A percentile compares a stretch with the other conserved stretches of the same genome.
Conservation (phyloP, 2,329 filamentous ascomycete genomes). For the Botrytis fabae region DNA sequence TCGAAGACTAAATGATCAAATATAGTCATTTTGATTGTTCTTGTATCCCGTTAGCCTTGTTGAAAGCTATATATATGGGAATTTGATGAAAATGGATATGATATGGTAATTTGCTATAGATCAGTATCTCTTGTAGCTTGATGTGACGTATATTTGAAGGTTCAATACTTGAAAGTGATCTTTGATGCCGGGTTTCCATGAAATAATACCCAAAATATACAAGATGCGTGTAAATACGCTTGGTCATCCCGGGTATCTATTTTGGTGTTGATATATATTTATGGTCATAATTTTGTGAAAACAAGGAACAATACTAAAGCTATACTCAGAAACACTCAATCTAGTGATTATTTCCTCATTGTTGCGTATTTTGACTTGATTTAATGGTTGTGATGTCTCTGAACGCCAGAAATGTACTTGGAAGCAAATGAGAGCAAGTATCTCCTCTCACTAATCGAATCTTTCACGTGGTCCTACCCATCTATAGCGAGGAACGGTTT, state of each 20-base stretch:
- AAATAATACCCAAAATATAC: accelerated
- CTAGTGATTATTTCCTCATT: accelerated
- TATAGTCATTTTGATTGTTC: no score
- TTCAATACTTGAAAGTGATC: background rate
- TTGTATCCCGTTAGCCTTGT: no score
- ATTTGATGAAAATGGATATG: background rate
- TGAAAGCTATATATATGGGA: no score
- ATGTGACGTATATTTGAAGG: background rate
- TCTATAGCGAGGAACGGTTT: background rate
- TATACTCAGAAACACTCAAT: background rate
- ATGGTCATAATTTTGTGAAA: accelerated
- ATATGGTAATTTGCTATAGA: accelerated
- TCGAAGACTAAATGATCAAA: no score
- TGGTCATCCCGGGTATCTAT: background rate
- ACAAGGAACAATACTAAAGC: background rate
- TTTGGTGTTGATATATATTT: background rate
- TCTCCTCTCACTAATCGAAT: background rate
- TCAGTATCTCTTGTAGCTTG: background rate
- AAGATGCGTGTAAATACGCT: background rate
- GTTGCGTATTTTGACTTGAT: background rate
- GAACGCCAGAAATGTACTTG: background rate
- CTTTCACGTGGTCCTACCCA: accelerated
- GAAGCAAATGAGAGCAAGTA: background rate
- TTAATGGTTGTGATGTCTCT: background rate
- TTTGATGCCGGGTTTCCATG: background rate